phyloP scores from a whole-genome alignment of 1,284 basidiomycete species.

The Hemileia vastatrix region DNA sequence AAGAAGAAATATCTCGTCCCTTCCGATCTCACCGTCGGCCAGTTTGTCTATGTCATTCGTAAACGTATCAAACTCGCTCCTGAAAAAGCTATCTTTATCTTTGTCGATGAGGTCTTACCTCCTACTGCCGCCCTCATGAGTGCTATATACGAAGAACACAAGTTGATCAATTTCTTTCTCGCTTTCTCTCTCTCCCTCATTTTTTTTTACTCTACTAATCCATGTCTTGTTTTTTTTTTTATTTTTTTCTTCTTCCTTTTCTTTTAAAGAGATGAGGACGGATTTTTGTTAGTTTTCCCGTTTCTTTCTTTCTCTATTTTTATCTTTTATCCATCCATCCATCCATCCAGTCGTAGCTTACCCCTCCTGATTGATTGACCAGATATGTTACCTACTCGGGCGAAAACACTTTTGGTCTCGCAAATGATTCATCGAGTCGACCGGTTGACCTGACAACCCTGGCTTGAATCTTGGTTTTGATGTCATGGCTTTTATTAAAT shows the following conservation, averaged over 20 bases:
- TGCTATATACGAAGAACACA: constrained; percentile 98
- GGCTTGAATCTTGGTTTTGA: no score
- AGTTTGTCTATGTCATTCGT: constrained; percentile 99
- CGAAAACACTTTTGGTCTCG: constrained; percentile 92
- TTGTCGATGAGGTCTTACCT: constrained; percentile 95
- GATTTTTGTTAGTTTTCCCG: constrained; percentile 70
- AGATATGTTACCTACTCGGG: constrained; percentile 65
- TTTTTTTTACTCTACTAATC: not conserved
- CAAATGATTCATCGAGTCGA: no score
- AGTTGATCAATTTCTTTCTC: not conserved
- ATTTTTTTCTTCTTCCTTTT: no score
- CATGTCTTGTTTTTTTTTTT: not conserved
- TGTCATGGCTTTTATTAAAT: no score
- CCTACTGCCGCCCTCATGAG: constrained; percentile 98
- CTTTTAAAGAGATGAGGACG: constrained; percentile 67
- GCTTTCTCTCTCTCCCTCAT: not conserved
- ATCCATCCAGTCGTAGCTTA: not conserved
- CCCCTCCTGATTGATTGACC: not conserved
- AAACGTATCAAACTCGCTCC: constrained; percentile 99
- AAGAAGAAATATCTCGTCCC: constrained; percentile 99
- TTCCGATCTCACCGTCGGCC: constrained; percentile 58
- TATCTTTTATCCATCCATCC: not conserved
- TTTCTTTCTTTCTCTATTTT: not conserved
- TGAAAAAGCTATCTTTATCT: constrained; percentile 99
- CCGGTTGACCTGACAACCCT: no score